Evolutionary conservation across 192 early-diverging fungal genomes (phyloP).

Genomic region (Podila epicladia): DNA sequence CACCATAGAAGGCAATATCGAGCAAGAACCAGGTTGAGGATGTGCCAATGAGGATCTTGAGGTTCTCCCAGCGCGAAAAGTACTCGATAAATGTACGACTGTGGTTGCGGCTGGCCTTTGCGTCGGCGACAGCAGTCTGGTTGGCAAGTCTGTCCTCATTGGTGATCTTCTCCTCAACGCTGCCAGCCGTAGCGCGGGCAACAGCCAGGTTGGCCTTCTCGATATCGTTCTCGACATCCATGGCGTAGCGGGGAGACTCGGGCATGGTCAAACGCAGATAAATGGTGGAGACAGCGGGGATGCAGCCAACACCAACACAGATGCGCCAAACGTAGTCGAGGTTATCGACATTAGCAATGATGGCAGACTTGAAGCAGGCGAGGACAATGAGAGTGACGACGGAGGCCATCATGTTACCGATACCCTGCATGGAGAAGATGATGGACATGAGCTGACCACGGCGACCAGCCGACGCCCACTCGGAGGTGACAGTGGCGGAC

Average conservation of each 20-base stretch:
- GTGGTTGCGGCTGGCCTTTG: constrained; percentile 37
- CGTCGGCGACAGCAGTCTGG: constrained; percentile 3
- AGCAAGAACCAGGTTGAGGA: constrained; percentile 77
- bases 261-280: constrained; percentile 87
- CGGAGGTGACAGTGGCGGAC: constrained; percentile 87
- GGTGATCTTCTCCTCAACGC: constrained; percentile 47
- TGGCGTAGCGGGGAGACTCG: constrained; percentile 81
- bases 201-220: constrained; percentile 40
- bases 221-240: constrained; percentile 64
- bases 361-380: constrained; percentile 65
- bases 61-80: constrained; percentile 80
- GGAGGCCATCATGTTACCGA: constrained; percentile 80
- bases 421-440: constrained; percentile 89
- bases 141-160: constrained; percentile 34
- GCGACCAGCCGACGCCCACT: constrained; percentile 78
- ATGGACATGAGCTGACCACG: constrained; percentile 75
- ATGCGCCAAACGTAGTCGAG: constrained; percentile 91
- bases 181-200: constrained; percentile 31
- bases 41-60: constrained; percentile 77
- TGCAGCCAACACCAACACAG: constrained; percentile 75
- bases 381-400: constrained; percentile 72
- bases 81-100: constrained; percentile 67
- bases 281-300: constrained; percentile 78
- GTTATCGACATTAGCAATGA: constrained; percentile 61
- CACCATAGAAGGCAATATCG: constrained; percentile 77